Evolutionary conservation across 1,139 yeast genomes (phyloP).

Genomic region (Chernovozyma aurita): DNA sequence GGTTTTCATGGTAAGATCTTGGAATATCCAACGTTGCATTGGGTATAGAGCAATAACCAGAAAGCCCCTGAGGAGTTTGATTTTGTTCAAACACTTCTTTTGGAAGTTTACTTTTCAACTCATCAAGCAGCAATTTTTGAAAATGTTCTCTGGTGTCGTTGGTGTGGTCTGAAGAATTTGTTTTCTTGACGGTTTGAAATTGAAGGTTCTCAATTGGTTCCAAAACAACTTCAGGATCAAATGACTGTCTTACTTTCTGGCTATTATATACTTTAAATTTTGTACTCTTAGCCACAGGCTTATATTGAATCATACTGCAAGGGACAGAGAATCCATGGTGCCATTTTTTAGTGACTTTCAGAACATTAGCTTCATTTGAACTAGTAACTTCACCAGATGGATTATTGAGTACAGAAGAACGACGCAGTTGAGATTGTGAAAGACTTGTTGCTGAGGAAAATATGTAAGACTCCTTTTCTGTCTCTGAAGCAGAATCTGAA

Average conservation of each 20-base stretch:
- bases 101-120: background rate
- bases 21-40: slow-evolving; percentile 24
- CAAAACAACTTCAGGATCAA: slow-evolving; percentile 23
- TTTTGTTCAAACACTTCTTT: slow-evolving; percentile 10
- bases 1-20: slow-evolving; percentile 4
- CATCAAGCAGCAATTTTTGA: slow-evolving; percentile 1
- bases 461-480: slow-evolving; percentile 4
- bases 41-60: slow-evolving; percentile 31
- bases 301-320: slow-evolving; percentile 23
- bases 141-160: background rate
- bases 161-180: too few species aligned
- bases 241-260: slow-evolving; percentile 18
- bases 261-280: slow-evolving; percentile 15
- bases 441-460: slow-evolving; percentile 4
- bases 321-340: slow-evolving; percentile 27
- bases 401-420: too few species aligned
- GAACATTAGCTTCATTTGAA: too few species aligned
- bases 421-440: too few species aligned
- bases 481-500: slow-evolving; percentile 1
- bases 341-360: too few species aligned
- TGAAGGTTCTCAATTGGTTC: slow-evolving; percentile 19
- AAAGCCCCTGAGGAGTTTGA: slow-evolving; percentile 20
- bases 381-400: too few species aligned
- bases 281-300: slow-evolving; percentile 11
- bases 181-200: slow-evolving; percentile 1